Evolutionary conservation across 257 asterid species (phyloP).

Genomic region (Sherardia arvensis): DNA sequence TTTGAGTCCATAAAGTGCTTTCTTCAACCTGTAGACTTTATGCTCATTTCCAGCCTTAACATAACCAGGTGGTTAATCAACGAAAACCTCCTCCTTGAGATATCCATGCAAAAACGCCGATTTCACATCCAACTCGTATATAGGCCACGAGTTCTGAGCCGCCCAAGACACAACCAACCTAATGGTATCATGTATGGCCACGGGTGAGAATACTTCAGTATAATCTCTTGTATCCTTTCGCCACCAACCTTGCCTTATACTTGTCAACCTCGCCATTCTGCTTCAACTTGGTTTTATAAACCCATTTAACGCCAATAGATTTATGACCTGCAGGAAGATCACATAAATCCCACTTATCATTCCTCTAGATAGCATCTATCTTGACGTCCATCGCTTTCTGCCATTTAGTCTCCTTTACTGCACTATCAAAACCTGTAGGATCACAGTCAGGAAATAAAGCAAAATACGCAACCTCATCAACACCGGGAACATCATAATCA

Average conservation of each 20-base stretch:
- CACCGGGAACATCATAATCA: too few species aligned
- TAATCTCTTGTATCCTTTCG: constrained; percentile 5
- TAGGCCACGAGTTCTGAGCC: constrained; percentile 3
- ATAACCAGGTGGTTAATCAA: constrained; percentile 4
- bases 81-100: constrained; percentile 1
- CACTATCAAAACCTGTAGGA: too few species aligned
- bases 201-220: neutral
- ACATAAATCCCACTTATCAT: neutral
- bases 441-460: too few species aligned
- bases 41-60: constrained; percentile 2
- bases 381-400: too few species aligned
- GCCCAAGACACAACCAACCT: constrained; percentile 1
- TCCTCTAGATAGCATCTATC: neutral
- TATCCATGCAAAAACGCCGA: constrained; percentile 4
- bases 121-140: neutral
- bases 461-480: too few species aligned
- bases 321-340: constrained; percentile 3
- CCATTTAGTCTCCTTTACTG: too few species aligned
- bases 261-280: constrained; percentile 2
- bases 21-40: neutral
- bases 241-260: constrained; percentile 1
- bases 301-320: neutral
- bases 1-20: neutral
- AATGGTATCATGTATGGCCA: neutral
- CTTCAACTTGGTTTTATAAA: constrained; percentile 1